Conservation (phyloP, 805 yeast species). For the Wickerhamomyces subpelliculosus region DNA sequence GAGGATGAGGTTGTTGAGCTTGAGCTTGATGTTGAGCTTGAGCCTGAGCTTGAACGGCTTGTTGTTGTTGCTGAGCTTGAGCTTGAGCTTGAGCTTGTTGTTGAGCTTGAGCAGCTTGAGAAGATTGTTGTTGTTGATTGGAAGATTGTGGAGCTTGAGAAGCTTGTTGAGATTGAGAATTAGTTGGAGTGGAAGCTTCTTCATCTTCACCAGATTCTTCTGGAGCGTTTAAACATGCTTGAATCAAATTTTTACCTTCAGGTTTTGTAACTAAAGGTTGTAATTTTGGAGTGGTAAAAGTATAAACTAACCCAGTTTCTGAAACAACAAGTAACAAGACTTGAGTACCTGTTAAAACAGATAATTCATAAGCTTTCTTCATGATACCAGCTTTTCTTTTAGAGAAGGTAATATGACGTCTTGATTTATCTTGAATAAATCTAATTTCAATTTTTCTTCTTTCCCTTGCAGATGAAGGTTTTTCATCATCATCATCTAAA, state of each 20-base stretch:
- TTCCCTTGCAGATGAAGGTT: constrained; percentile 40
- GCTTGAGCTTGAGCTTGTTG: constrained; percentile 10
- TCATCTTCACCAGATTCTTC: constrained; percentile 52
- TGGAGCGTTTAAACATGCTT: constrained; percentile 96
- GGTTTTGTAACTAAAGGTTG: constrained; percentile 97
- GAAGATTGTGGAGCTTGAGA: constrained; percentile 26
- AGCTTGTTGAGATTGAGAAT: constrained; percentile 19
- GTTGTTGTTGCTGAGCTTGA: constrained; percentile 7
- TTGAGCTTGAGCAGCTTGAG: constrained; percentile 7
- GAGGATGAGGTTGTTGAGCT: constrained; percentile 1
- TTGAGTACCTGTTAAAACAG: constrained; percentile 96
- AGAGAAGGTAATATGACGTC: constrained; percentile 96
- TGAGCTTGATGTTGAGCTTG: constrained; percentile 1
- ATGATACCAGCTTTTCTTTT: constrained; percentile 98
- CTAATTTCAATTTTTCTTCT: constrained; percentile 93
- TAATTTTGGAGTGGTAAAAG: constrained; percentile 97
- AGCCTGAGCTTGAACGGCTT: constrained; percentile 2
- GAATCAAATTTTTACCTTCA: constrained; percentile 94
- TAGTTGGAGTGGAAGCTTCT: constrained; percentile 30
- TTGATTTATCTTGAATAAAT: constrained; percentile 94
- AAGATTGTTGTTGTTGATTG: constrained; percentile 20
- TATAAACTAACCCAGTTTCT: constrained; percentile 97
- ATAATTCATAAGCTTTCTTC: constrained; percentile 98
- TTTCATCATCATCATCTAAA: constrained; percentile 43
- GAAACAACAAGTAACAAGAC: constrained; percentile 90